Conservation (phyloP, 2,329 filamentous ascomycete genomes). For the Fusarium xyrophilum region DNA sequence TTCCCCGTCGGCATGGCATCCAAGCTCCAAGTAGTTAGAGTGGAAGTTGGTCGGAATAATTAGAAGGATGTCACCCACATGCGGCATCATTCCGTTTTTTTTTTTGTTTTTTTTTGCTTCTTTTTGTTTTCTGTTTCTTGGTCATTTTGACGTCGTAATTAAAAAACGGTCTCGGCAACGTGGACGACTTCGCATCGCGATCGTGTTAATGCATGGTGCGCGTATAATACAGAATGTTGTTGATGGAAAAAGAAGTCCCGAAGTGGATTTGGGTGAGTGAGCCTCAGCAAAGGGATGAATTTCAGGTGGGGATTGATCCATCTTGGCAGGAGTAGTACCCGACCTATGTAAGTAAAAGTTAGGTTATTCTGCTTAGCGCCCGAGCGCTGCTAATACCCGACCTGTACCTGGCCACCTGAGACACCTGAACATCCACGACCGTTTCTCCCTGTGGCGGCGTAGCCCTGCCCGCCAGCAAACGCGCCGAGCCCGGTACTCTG, state of each 20-base stretch:
- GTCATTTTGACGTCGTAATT: conserved; percentile 1
- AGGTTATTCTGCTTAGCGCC: conserved; percentile 4
- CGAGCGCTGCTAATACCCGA: not conserved
- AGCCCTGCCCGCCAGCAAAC: conserved; percentile 3
- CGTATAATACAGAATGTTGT: conserved; percentile 25
- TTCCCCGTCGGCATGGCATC: not conserved
- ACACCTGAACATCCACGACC: conserved; percentile 30
- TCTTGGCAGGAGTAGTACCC: not conserved
- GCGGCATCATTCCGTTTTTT: not conserved
- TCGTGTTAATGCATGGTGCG: conserved; percentile 12
- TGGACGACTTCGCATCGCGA: conserved; percentile 3
- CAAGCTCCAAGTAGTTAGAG: not conserved
- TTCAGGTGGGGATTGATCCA: not conserved
- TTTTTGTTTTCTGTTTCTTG: conserved; percentile 1
- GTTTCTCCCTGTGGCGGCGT: conserved; percentile 14
- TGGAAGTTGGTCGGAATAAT: conserved; percentile 8
- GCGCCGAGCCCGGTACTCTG: not conserved
- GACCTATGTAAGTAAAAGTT: not conserved
- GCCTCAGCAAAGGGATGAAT: conserved; percentile 1
- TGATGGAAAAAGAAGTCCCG: conserved; percentile 31
- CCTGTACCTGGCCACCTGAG: conserved; percentile 23
- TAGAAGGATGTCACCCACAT: not conserved
- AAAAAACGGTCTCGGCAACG: conserved; percentile 14
- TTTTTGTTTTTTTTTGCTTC: not conserved
- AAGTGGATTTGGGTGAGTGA: not conserved